phyloP scores from a whole-genome alignment of 2,329 filamentous ascomycete genomes.

The Pseudogymnoascus sp. region DNA sequence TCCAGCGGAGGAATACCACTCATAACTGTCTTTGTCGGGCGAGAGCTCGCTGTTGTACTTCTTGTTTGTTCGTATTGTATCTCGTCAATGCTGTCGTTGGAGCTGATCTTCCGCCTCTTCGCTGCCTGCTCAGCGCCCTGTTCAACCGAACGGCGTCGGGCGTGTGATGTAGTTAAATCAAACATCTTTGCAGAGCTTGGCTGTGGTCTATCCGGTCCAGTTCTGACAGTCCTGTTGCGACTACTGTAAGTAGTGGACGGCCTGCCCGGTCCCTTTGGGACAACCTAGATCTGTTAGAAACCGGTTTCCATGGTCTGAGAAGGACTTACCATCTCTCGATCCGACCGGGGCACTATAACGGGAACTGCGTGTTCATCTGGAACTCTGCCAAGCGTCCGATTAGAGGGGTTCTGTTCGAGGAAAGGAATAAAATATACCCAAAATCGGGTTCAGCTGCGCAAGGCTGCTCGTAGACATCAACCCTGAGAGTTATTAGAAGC shows the following conservation, averaged over 20 bases:
- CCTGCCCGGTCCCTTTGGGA: neutral
- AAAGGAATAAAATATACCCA: neutral
- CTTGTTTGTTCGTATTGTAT: neutral
- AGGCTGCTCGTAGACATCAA: neutral
- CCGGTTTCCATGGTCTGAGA: neutral
- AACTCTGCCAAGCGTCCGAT: neutral
- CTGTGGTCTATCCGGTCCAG: neutral
- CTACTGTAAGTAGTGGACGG: neutral
- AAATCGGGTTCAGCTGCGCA: slow-evolving; percentile 4
- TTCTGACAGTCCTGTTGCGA: neutral
- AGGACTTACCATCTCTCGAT: neutral
- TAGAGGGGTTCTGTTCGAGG: neutral
- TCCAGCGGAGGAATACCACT: neutral
- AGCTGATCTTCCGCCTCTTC: slow-evolving; percentile 1
- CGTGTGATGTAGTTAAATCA: neutral
- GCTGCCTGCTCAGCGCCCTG: neutral
- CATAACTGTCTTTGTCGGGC: neutral
- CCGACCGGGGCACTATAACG: neutral
- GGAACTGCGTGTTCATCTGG: neutral
- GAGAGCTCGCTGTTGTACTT: neutral
- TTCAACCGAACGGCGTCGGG: neutral
- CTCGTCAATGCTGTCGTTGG: neutral
- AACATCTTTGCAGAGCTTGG: neutral
- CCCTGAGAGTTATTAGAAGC: neutral
- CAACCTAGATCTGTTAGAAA: neutral